Conservation (phyloP, 2,329 filamentous ascomycete species). For the Cladophialophora immunda region DNA sequence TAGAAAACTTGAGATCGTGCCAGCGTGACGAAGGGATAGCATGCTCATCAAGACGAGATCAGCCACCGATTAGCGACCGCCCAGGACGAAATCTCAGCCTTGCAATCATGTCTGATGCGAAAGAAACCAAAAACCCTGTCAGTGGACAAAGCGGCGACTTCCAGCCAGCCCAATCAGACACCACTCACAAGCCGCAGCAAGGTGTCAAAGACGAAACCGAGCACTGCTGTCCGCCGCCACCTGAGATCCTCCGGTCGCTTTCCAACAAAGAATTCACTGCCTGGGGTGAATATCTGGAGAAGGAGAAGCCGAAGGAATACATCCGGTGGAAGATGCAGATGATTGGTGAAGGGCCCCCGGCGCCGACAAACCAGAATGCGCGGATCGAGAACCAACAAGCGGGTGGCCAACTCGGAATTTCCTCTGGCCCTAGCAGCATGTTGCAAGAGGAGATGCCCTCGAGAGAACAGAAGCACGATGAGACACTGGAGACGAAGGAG, state of each 20-base stretch:
- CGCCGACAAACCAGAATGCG: neutral
- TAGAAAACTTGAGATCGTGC: neutral
- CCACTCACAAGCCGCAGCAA: neutral
- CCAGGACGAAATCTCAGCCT: neutral
- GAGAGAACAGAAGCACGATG: neutral
- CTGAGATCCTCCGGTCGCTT: neutral
- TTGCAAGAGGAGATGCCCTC: neutral
- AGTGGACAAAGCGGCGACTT: neutral
- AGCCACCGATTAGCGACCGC: neutral
- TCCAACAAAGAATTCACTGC: conserved; percentile 2
- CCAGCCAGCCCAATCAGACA: neutral
- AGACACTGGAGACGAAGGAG: neutral
- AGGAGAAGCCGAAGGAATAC: neutral
- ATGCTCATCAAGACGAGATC: neutral
- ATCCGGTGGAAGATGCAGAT: neutral
- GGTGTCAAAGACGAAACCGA: neutral
- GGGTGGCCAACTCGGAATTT: neutral
- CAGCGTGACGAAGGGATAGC: neutral
- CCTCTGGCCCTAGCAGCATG: neutral
- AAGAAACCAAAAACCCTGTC: neutral
- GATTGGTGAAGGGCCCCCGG: neutral
- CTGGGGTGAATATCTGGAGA: neutral
- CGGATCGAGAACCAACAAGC: neutral
- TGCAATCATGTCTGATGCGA: neutral
- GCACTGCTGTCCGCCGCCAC: neutral